Evolutionary conservation across 345 rosid genomes (phyloP).

Genomic region (Eucalyptus viminalis): DNA sequence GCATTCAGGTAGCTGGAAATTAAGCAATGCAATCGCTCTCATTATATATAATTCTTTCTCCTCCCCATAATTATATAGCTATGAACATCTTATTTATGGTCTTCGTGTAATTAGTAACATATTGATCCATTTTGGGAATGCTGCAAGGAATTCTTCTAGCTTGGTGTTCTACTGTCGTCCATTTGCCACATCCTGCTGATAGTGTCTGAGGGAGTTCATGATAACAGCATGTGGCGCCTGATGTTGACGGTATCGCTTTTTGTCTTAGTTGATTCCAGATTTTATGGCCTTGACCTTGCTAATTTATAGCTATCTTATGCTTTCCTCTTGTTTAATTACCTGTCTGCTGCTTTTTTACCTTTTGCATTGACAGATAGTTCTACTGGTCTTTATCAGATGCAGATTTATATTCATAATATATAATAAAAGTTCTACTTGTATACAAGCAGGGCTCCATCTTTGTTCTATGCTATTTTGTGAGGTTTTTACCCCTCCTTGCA

Average conservation of each 20-base stretch:
- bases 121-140: slow-evolving; percentile 4
- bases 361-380: neutral
- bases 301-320: neutral
- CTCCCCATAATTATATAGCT: neutral
- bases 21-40: neutral
- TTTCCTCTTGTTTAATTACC: neutral
- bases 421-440: neutral
- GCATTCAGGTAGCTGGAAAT: slow-evolving; percentile 47
- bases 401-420: neutral
- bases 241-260: slow-evolving; percentile 42
- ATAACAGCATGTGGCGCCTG: slow-evolving; percentile 48
- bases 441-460: neutral
- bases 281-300: neutral
- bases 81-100: neutral
- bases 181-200: slow-evolving; percentile 76
- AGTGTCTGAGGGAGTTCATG: slow-evolving; percentile 74
- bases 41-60: neutral
- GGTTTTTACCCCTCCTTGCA: neutral
- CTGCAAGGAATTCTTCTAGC: slow-evolving; percentile 60
- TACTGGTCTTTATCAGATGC: neutral
- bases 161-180: slow-evolving; percentile 69
- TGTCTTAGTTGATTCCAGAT: neutral
- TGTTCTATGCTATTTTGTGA: neutral
- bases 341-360: neutral
- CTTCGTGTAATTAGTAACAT: slow-evolving; percentile 1